Evolutionary conservation across 352 stramenopile genomes (phyloP), one percentile per base, ranked within the genome.

Genomic region (Globisporangium sylvaticum): DNA sequence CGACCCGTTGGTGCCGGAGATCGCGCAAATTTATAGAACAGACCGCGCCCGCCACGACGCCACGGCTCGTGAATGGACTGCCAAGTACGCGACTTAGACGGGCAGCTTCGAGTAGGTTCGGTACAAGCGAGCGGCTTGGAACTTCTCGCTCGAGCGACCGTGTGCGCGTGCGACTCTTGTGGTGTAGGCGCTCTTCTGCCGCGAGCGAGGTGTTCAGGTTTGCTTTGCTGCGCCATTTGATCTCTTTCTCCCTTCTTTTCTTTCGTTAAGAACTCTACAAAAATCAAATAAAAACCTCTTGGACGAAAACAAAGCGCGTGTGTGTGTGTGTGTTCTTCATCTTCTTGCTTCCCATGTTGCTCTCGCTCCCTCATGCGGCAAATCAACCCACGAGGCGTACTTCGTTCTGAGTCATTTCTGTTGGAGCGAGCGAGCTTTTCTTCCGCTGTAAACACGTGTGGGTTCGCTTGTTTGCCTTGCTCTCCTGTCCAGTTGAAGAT

Each of bases 71-170:
- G 96, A 99, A 83, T 99, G 96, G 96, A 99, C 96, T 61, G 96
- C 93, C 71, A 99, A 99, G 85, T 99, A 99, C 85, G 97, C 97
- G 67, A 99, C 98, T 94, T 99, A 98, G 80, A 89, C 75, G 55
- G 65, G 32, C 52, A 25, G 42, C 32, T 31, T 37, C 31, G 55
- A 67, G 48, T 61, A 67, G 53, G 62, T 66, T 46, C 44, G 20
- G 62, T 50, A 25, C 34, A 39, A 34, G 62, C 15, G 32, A 67
- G 53, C 31, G 31, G 55, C n/a, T 61, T 61, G 29, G 48, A 31
- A 31, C 31, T 22, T 22, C 55, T 44, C 37, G 37, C 12, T 61
- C 55, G 55, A 61, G 20, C 29, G 10, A 6, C 10, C 25, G 15
- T 39, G 31, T 42, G 55, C n/a, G 31, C 32, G 54, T 31, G 55